A percentile compares a stretch with the other conserved stretches of the same genome.
phyloP scores from a whole-genome alignment of 768 basidiomycete genomes.

The Leccinum uliginosum region DNA sequence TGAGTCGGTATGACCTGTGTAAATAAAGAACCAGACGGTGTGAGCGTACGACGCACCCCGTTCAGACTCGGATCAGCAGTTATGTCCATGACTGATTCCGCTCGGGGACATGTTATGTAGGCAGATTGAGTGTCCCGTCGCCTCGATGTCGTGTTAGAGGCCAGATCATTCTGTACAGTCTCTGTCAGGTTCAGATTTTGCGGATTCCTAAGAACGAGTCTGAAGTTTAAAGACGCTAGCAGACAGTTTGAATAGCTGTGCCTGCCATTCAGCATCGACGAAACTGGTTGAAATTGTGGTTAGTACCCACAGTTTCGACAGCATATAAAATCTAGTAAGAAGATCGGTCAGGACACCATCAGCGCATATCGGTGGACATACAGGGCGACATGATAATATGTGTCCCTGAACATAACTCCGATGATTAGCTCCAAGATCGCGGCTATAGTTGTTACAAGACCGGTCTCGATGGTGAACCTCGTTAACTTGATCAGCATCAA shows the following conservation, averaged over 20 bases:
- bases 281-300: neutral
- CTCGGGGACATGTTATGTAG: neutral
- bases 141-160: neutral
- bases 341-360: neutral
- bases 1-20: neutral
- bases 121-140: neutral
- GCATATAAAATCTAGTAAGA: neutral
- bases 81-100: neutral
- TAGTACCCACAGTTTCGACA: neutral
- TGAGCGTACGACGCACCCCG: neutral
- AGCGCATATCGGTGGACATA: conserved; percentile 1
- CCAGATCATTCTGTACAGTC: neutral
- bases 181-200: neutral
- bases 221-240: neutral
- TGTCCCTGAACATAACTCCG: too few relatives aligned
- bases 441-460: conserved; percentile 18
- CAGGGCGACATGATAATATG: conserved; percentile 19
- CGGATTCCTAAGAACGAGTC: neutral
- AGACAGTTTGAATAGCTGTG: neutral
- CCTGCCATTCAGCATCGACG: neutral
- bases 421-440: conserved; percentile 16
- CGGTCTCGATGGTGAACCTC: conserved; percentile 23
- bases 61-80: neutral
- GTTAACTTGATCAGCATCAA: conserved; percentile 10
- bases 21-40: neutral